Evolutionary conservation across 257 asterid species (phyloP).

Genomic region (Solanum acaule): DNA sequence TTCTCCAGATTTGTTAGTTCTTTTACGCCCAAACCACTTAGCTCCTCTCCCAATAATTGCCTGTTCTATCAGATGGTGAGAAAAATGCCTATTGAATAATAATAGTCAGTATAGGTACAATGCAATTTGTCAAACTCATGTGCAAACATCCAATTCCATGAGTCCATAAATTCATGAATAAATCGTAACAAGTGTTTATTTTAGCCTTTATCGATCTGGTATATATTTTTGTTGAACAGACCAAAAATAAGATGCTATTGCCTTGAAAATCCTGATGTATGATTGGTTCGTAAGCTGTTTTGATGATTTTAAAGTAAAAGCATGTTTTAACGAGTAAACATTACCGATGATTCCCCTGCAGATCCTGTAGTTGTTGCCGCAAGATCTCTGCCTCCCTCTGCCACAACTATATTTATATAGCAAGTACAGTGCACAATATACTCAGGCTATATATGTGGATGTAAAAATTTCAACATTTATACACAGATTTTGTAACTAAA

Average conservation of each 20-base stretch:
- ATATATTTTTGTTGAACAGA: neutral
- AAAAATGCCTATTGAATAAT: neutral
- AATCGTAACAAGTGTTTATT: neutral
- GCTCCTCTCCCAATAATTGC: slow-evolving; percentile 71
- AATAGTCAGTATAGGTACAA: no score
- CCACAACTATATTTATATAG: slow-evolving; percentile 79
- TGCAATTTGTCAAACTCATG: neutral
- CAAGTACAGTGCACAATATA: slow-evolving; percentile 1
- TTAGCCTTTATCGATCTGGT: neutral
- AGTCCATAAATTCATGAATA: neutral
- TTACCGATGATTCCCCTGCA: slow-evolving; percentile 74
- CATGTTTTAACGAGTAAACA: neutral
- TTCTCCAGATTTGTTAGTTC: slow-evolving; percentile 61
- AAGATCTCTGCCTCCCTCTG: slow-evolving; percentile 68
- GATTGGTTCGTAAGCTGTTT: neutral
- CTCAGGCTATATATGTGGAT: neutral
- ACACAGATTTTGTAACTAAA: no score
- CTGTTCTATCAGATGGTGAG: no score
- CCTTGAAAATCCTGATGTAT: neutral
- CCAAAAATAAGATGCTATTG: neutral
- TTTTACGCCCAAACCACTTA: slow-evolving; percentile 48
- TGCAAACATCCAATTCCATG: neutral
- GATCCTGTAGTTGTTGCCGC: slow-evolving; percentile 55
- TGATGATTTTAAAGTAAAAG: neutral
- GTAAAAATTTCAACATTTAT: no score